Evolutionary conservation across 192 early-diverging fungal species (phyloP), one percentile per base, ranked within the genome.

Genomic region (Backusella parvicylindrica): DNA sequence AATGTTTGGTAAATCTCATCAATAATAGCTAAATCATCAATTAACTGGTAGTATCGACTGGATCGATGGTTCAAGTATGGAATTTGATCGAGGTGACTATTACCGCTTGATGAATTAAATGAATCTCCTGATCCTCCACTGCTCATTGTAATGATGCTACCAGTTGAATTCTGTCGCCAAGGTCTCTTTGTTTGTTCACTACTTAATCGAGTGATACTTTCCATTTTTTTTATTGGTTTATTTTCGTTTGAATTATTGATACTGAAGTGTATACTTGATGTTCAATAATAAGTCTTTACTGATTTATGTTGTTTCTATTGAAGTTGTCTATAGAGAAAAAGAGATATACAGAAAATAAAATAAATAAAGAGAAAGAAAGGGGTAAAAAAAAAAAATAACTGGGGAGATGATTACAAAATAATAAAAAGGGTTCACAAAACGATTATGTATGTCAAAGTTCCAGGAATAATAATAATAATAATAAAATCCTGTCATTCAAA

Each of bases 1-100:
- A 63, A 72, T 28, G 31, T 38, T 15, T 72, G 47, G 15, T 63
- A 72, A 15, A 72, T 37, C n/a, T 72, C 71, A 60, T 72, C 71
- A 60, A 72, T 72, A 41, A 72, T 72, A 4, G 71, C 47, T 6
- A 72, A 40, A 40, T 72, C 71, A 37, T 63, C 53, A 50, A 72
- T 60, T 1, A 72, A 53, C 16, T 72, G 71, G 16, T 35, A 28
- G 26, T 60, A 72, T 26, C 36, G 66, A 23, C 36, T 36, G 9
- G 66, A 68, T 38, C 66, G 66, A 35, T 68, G 7, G 4, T 33
- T 68, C 9, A 68, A n/a, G 21, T 38, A 68, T 13, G 66, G 36
- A 5, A 68, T 33, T 23, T 68, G 66, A 68, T 68, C 66, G 32
- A 35, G n/a, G 35, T 36, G 32, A 38, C n/a, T 68, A n/a, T 21